phyloP scores from a whole-genome alignment of 208 protist species.

The Wallacemonas sp. region DNA sequence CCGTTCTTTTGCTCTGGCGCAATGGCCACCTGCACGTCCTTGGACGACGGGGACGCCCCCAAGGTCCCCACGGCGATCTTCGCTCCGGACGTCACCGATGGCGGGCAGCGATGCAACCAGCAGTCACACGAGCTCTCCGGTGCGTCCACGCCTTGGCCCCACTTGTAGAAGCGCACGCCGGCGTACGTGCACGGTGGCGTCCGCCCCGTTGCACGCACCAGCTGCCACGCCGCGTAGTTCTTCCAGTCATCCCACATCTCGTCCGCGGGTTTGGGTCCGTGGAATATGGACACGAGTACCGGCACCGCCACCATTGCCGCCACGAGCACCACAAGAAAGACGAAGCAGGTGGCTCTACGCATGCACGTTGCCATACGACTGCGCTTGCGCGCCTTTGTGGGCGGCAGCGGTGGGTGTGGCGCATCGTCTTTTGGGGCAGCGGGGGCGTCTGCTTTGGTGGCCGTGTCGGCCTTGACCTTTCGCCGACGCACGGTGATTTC shows the following conservation, averaged over 20 bases:
- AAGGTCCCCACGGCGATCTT: too few relatives aligned
- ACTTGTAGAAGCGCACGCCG: constrained; percentile 31
- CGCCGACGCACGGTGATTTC: too few relatives aligned
- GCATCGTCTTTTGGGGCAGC: too few relatives aligned
- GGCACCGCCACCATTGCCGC: neutral
- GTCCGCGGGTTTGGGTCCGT: constrained; percentile 20
- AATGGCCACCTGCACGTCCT: neutral
- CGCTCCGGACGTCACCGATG: neutral
- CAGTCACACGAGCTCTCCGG: constrained; percentile 15
- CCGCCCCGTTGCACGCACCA: constrained; percentile 1
- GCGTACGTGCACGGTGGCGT: constrained; percentile 28
- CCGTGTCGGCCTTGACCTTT: too few relatives aligned
- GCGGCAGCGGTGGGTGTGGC: neutral
- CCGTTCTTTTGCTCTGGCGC: neutral
- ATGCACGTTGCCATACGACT: neutral
- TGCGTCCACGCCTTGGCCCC: constrained; percentile 25
- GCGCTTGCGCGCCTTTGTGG: neutral
- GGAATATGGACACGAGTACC: constrained; percentile 14
- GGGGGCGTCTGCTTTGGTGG: too few relatives aligned
- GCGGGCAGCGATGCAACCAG: constrained; percentile 30
- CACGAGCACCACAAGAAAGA: neutral
- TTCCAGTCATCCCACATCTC: constrained; percentile 37
- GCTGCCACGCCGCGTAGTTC: constrained; percentile 13
- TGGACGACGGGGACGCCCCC: too few relatives aligned
- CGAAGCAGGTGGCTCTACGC: neutral